Conservation (phyloP, 2,329 filamentous ascomycete species). For the Exophiala phaeomuriformis region DNA sequence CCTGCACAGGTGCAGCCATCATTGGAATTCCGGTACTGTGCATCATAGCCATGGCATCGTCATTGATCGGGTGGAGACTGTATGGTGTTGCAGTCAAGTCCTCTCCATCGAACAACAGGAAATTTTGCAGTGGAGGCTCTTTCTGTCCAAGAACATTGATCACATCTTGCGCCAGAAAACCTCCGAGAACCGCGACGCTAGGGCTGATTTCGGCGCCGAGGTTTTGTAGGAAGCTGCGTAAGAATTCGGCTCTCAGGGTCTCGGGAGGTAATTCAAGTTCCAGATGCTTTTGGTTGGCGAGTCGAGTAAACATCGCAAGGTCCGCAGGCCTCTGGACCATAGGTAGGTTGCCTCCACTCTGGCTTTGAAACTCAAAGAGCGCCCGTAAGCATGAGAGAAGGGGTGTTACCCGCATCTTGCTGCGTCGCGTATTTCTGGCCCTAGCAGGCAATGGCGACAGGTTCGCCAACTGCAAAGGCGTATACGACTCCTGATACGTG, state of each 20-base stretch:
- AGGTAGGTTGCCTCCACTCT: constrained; percentile 49
- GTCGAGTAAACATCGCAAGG: constrained; percentile 65
- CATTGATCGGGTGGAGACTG: constrained; percentile 64
- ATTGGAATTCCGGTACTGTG: constrained; percentile 16
- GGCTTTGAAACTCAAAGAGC: constrained; percentile 75
- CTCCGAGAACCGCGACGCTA: constrained; percentile 81
- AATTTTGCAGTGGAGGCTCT: constrained; percentile 93
- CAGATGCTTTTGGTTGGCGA: constrained; percentile 71
- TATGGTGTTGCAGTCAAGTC: constrained; percentile 71
- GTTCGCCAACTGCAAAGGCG: constrained; percentile 79
- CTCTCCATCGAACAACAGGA: constrained; percentile 84
- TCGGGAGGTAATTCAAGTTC: constrained; percentile 63
- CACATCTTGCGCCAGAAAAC: constrained; percentile 86
- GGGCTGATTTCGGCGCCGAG: constrained; percentile 77
- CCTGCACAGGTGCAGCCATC: constrained; percentile 13
- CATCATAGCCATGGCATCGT: constrained; percentile 20
- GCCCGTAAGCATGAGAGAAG: constrained; percentile 79
- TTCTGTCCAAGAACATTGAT: constrained; percentile 89
- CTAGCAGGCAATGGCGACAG: constrained; percentile 67
- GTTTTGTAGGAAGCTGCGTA: constrained; percentile 80
- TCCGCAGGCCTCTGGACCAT: constrained; percentile 52
- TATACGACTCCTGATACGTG: constrained; percentile 85
- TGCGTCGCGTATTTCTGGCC: constrained; percentile 58
- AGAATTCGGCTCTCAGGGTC: constrained; percentile 61
- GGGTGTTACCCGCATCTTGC: constrained; percentile 68